Conservation (phyloP, 2,329 filamentous ascomycete genomes). For the Lachnellula cervina region DNA sequence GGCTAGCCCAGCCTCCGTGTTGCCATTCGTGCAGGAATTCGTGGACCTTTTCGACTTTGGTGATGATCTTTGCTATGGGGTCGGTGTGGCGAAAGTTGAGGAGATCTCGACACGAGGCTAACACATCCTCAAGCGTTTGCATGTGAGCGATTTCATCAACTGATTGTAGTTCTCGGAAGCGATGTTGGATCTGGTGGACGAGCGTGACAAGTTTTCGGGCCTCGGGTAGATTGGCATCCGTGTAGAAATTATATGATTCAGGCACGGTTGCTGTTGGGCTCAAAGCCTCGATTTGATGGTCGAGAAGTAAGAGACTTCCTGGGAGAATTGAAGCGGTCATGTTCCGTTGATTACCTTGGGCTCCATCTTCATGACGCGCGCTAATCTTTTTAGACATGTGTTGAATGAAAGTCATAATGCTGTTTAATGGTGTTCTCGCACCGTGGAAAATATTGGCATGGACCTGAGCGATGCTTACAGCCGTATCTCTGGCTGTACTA, state of each 20-base stretch:
- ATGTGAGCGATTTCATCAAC: slow-evolving; percentile 65
- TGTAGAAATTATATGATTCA: slow-evolving; percentile 80
- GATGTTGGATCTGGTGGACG: slow-evolving; percentile 61
- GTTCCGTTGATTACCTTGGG: slow-evolving; percentile 24
- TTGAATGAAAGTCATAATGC: slow-evolving; percentile 26
- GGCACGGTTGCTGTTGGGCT: slow-evolving; percentile 34
- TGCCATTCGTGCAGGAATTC: slow-evolving; percentile 90
- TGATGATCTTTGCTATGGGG: slow-evolving; percentile 80
- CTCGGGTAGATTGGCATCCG: slow-evolving; percentile 71
- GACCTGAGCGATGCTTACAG: slow-evolving; percentile 55
- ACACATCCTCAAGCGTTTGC: slow-evolving; percentile 73
- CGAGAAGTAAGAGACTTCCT: slow-evolving; percentile 59
- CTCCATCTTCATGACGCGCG: slow-evolving; percentile 12
- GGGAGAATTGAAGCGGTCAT: slow-evolving; percentile 57
- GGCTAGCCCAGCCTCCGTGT: slow-evolving; percentile 75
- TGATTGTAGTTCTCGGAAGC: slow-evolving; percentile 67
- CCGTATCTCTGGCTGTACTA: slow-evolving; percentile 22
- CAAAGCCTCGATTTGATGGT: slow-evolving; percentile 53
- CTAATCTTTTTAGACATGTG: slow-evolving; percentile 25
- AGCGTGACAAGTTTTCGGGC: slow-evolving; percentile 67
- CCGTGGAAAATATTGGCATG: slow-evolving; percentile 44
- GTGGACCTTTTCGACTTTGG: slow-evolving; percentile 83
- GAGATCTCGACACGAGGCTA: slow-evolving; percentile 68
- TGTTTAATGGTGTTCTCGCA: slow-evolving; percentile 16
- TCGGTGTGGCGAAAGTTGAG: slow-evolving; percentile 73